phyloP scores from a whole-genome alignment of 345 rosid species.

The Syzygium aromaticum region DNA sequence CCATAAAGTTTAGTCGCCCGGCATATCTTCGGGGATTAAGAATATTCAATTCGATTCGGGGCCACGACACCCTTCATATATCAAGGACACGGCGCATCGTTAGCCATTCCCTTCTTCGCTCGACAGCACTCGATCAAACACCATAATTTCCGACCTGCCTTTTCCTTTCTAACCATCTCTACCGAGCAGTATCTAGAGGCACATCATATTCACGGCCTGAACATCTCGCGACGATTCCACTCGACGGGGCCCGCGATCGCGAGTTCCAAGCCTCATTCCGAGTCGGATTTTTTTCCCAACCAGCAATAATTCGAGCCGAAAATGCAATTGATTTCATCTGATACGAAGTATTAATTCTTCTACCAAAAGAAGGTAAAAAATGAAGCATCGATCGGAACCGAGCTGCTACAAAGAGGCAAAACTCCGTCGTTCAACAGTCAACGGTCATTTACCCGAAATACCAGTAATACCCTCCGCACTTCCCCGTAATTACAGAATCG shows the following conservation, averaged over 20 bases:
- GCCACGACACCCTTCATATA: background rate
- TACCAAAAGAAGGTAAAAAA: background rate
- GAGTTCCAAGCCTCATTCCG: background rate
- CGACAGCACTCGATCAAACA: too few relatives aligned
- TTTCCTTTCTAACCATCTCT: too few relatives aligned
- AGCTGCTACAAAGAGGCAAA: background rate
- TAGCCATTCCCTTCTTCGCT: too few relatives aligned
- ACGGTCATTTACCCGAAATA: background rate
- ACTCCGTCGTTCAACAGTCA: background rate
- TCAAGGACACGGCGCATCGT: too few relatives aligned
- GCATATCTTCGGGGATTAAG: background rate
- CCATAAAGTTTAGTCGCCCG: background rate
- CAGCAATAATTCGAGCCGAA: background rate
- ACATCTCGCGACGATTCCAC: background rate
- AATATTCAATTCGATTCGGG: background rate
- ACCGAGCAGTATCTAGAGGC: too few relatives aligned
- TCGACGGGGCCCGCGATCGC: background rate
- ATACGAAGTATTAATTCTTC: background rate
- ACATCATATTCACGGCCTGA: background rate
- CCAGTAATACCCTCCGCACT: background rate
- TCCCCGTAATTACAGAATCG: background rate
- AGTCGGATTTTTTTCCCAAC: background rate
- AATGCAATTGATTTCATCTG: background rate
- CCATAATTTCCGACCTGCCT: too few relatives aligned
- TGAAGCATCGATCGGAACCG: background rate